Base-by-base conservation (phyloP, 441 rosid genomes). In the Arabidopsis hybrid region DNA sequence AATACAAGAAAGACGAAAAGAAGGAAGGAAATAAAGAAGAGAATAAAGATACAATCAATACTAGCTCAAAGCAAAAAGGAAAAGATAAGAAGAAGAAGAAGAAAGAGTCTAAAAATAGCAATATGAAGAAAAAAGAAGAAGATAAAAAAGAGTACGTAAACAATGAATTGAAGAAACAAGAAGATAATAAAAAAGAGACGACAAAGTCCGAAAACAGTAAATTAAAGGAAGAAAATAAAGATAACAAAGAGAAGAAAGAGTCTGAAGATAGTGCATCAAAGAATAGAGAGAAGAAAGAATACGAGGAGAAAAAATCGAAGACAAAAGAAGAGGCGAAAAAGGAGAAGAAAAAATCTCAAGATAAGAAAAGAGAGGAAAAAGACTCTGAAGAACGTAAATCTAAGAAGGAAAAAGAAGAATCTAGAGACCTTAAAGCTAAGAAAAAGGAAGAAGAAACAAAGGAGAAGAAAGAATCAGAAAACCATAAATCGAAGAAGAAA, bases 1-100 rank as follows among this genome's bases (percentile, higher is more conserved):
- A 49, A 36, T 3, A 47, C 7, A 11, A 49, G 1, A 49, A 49
- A 65, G 49, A 49, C 8, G 6, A 52, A 6, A 66, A 52, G 10
- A 67, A 40, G 34, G 60, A 49, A 2, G 8, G 18, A 5, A 66
- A 51, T 6, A 66, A 40, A 56, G 39, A n/a, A 5, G 47, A 60
- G 16, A 60, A 38, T 9, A 18, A 42, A 43, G 26, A 47, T 16
- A 16, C 52, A 7, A 7, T 8, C 1, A 40, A 52, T 51, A 31
- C 3, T 8, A 40, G 61, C 18, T 52, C 56, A 11, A 63, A 55
- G 55, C n/a, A 65, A 10, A 53, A 16, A 6, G 4, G 8, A 8
- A 32, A 46, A 3, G 34, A 34, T 10, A 34, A 21, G 26, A 21
- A 12, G 7, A 31, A 1, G 12, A 56, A 21, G 21, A 40, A 63